A percentile compares a stretch with the other conserved stretches of the same genome.
phyloP scores from a whole-genome alignment of 805 yeast genomes.

The Saccharomycopsis sp. region DNA sequence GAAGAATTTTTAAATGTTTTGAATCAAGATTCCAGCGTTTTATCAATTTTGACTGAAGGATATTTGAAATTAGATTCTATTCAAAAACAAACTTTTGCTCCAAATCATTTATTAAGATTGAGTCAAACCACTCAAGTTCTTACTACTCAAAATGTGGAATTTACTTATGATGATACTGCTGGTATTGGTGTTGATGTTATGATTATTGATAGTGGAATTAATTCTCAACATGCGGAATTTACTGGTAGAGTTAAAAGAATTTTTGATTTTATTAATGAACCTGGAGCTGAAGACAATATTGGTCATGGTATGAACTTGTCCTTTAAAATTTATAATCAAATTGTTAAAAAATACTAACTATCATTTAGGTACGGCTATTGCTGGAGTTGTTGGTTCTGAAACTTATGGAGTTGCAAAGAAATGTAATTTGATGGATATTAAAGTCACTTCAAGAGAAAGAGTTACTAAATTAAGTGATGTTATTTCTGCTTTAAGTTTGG shows the following conservation, averaged over 20 bases:
- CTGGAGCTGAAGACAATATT: conserved; percentile 25
- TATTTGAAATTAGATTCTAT: conserved; percentile 8
- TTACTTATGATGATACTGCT: conserved; percentile 31
- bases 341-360: not conserved
- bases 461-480: conserved; percentile 27
- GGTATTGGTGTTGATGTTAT: conserved; percentile 51
- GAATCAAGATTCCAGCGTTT: conserved; percentile 2
- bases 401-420: conserved; percentile 44
- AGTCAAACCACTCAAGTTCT: conserved; percentile 23
- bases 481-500: conserved; percentile 25
- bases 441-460: conserved; percentile 31
- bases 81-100: conserved; percentile 30
- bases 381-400: conserved; percentile 42
- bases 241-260: conserved; percentile 41
- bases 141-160: not conserved
- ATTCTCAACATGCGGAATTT: conserved; percentile 43
- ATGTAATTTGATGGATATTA: conserved; percentile 33
- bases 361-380: conserved; percentile 47
- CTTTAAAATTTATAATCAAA: not conserved
- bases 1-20: not conserved
- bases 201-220: conserved; percentile 47
- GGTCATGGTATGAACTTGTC: conserved; percentile 7
- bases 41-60: conserved; percentile 6
- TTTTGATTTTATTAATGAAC: conserved; percentile 34
- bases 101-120: conserved; percentile 31